Percentiles rank a stretch among this genome's conserved stretches.
Evolutionary conservation across 441 rosid genomes (phyloP).

Genomic region (Eutrema salsugineum): DNA sequence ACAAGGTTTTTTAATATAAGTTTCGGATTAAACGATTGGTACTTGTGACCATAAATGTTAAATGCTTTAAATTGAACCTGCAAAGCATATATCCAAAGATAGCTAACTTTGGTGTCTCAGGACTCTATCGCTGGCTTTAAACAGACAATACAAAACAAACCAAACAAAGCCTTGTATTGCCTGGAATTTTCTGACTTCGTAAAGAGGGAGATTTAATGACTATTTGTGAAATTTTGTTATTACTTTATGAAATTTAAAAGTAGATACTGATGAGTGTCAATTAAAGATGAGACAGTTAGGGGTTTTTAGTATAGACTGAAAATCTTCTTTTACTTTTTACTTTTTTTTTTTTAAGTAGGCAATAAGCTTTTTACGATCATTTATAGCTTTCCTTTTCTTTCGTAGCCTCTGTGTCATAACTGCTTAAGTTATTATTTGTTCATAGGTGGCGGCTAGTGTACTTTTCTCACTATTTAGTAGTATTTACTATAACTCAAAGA

Average conservation of each 20-base stretch:
- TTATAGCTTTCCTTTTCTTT: not conserved
- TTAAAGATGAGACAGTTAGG: constrained; percentile 31
- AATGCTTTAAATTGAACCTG: not conserved
- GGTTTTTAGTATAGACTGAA: constrained; percentile 20
- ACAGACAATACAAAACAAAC: constrained; percentile 27
- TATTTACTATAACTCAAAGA: not conserved
- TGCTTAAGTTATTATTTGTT: constrained; percentile 18
- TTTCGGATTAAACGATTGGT: not conserved
- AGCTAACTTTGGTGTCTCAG: constrained; percentile 21
- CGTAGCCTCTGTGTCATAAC: constrained; percentile 21
- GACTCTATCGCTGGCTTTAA: constrained; percentile 6
- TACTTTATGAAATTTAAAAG: not conserved
- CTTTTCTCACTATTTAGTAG: constrained; percentile 4
- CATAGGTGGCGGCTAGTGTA: constrained; percentile 34
- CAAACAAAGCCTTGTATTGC: constrained; percentile 26
- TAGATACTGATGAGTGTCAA: constrained; percentile 4
- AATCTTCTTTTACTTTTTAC: constrained; percentile 5
- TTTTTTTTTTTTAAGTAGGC: no score
- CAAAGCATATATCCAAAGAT: constrained; percentile 23
- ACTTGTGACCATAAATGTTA: not conserved
- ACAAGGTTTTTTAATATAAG: not conserved
- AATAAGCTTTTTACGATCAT: constrained; percentile 17
- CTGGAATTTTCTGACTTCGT: constrained; percentile 25
- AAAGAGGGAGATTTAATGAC: constrained; percentile 11
- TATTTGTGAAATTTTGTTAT: not conserved